Evolutionary conservation across 495 filamentous ascomycete genomes (phyloP).

Genomic region (Trichoderma gamsii): DNA sequence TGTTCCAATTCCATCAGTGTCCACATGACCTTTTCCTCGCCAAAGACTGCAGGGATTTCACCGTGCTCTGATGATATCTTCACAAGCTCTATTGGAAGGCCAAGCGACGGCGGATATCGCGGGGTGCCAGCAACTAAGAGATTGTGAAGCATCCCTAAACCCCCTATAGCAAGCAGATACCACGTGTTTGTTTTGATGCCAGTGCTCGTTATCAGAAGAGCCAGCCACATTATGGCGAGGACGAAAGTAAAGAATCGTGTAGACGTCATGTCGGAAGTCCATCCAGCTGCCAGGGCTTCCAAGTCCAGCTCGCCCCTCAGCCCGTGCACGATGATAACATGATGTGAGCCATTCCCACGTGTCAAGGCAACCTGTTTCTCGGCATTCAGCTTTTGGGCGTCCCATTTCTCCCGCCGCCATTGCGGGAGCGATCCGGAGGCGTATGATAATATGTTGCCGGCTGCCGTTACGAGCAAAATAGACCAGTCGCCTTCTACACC

Average conservation of each 20-base stretch:
- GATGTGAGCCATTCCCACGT: conserved; percentile 39
- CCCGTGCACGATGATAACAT: conserved; percentile 35
- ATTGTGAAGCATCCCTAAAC: conserved; percentile 44
- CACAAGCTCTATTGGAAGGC: too few relatives aligned
- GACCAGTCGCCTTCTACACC: conserved; percentile 39
- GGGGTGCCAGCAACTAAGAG: conserved; percentile 30
- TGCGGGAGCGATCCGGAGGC: conserved; percentile 35
- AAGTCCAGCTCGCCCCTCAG: conserved; percentile 37
- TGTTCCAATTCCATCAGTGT: too few relatives aligned
- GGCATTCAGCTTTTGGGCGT: conserved; percentile 28
- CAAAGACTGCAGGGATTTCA: too few relatives aligned
- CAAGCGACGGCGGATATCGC: too few relatives aligned
- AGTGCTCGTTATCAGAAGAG: conserved; percentile 34
- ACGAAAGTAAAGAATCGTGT: conserved; percentile 11
- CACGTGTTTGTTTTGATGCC: conserved; percentile 34
- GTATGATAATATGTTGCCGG: conserved; percentile 35
- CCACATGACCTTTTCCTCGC: too few relatives aligned
- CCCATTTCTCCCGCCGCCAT: conserved; percentile 46
- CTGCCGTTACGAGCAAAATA: conserved; percentile 38
- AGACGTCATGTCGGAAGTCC: not conserved
- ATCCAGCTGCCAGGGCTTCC: conserved; percentile 37
- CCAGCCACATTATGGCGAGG: conserved; percentile 35
- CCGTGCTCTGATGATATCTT: too few relatives aligned
- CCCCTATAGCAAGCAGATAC: conserved; percentile 41
- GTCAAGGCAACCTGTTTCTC: conserved; percentile 37